A percentile compares a stretch with the other conserved stretches of the same genome.
Conservation (phyloP, 2,329 filamentous ascomycete genomes). For the Hymenoscyphus salicellus region DNA sequence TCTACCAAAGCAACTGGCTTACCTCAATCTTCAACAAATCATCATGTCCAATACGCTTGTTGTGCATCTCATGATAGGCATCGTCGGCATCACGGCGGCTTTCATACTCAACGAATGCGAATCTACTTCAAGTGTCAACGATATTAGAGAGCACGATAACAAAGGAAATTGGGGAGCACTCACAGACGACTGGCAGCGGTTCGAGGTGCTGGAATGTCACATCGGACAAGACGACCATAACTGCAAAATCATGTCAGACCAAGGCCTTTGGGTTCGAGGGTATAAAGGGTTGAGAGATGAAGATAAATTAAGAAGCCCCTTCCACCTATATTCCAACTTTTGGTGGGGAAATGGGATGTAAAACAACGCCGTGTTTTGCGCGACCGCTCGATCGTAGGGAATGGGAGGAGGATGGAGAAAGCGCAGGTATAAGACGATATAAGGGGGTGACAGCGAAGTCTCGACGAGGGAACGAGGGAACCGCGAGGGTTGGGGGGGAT, state of each 20-base stretch:
- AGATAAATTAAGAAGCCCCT: conserved; percentile 30
- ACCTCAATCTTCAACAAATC: conserved; percentile 98
- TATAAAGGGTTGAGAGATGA: conserved; percentile 27
- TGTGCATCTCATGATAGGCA: conserved; percentile 99
- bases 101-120: conserved; percentile 99
- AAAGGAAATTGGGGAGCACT: conserved; percentile 45
- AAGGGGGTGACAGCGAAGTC: conserved; percentile 43
- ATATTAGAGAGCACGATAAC: conserved; percentile 33
- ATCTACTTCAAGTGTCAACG: conserved; percentile 53
- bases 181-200: conserved; percentile 93
- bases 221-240: conserved; percentile 95
- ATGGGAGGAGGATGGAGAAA: conserved; percentile 38
- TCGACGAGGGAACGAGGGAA: conserved; percentile 42
- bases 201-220: conserved; percentile 94
- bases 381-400: conserved; percentile 38
- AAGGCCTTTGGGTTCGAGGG: conserved; percentile 18
- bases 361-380: conserved; percentile 35
- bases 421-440: conserved; percentile 40
- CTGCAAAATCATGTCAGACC: conserved; percentile 48
- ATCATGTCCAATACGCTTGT: conserved; percentile 91
- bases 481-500: conserved; percentile 32
- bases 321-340: conserved; percentile 29
- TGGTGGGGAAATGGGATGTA: conserved; percentile 24
- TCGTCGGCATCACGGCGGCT: conserved; percentile 97
- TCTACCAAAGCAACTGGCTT: conserved; percentile 33